Evolutionary conservation across 2,329 filamentous ascomycete genomes (phyloP).

Genomic region (Xylariales sp.): DNA sequence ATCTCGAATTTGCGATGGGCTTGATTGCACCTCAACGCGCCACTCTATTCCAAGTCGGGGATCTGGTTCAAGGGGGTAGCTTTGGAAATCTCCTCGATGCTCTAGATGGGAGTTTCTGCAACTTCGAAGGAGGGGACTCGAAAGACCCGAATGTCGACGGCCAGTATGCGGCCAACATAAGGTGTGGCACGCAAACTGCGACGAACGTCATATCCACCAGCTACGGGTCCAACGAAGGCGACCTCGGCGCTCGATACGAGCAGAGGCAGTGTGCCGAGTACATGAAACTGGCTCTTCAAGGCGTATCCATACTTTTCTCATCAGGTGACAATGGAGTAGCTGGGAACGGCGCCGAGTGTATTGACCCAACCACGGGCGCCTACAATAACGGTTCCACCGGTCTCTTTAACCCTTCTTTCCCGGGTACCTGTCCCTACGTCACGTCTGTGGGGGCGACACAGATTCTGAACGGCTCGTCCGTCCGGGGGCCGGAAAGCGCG

Average conservation of each 20-base stretch:
- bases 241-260: conserved; percentile 43
- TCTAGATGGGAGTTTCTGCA: conserved; percentile 41
- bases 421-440: conserved; percentile 42
- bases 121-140: conserved; percentile 36
- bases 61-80: conserved; percentile 31
- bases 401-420: conserved; percentile 43
- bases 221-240: conserved; percentile 48
- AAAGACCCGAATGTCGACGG: conserved; percentile 31
- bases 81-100: conserved; percentile 39
- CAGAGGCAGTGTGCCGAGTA: conserved; percentile 50
- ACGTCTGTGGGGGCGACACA: conserved; percentile 49
- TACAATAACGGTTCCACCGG: conserved; percentile 26
- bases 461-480: conserved; percentile 33
- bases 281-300: conserved; percentile 51
- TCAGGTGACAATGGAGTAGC: conserved; percentile 46
- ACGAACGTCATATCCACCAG: conserved; percentile 52
- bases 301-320: conserved; percentile 39
- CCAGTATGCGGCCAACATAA: conserved; percentile 23
- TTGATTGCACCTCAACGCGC: conserved; percentile 48
- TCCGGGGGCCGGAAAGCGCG: conserved; percentile 36
- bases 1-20: conserved; percentile 50
- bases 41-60: conserved; percentile 41
- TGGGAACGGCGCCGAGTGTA: conserved; percentile 32
- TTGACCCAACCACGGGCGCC: conserved; percentile 24
- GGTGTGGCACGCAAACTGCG: conserved; percentile 22